A percentile compares a stretch with the other conserved stretches of the same genome.
Evolutionary conservation across 495 filamentous ascomycete genomes (phyloP).

Genomic region (Terfezia boudieri): DNA sequence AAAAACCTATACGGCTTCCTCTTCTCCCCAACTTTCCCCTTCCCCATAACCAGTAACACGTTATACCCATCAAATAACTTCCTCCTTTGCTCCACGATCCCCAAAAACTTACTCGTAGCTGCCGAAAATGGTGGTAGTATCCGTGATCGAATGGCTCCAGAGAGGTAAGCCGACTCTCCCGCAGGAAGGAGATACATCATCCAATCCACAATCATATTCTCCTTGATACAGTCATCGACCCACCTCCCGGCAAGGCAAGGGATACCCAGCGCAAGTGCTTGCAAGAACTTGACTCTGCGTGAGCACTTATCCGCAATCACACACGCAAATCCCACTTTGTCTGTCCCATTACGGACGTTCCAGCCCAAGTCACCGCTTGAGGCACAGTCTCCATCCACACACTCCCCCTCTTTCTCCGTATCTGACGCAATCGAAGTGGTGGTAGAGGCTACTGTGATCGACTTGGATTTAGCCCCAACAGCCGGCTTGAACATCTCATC

Average conservation of each 20-base stretch:
- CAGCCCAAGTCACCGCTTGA: constrained; percentile 6
- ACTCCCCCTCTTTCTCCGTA: neutral
- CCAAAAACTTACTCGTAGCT: constrained; percentile 29
- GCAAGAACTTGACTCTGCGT: constrained; percentile 82
- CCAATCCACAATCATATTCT: constrained; percentile 43
- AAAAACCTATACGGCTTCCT: constrained; percentile 47
- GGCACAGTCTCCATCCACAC: neutral
- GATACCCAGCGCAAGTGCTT: constrained; percentile 73
- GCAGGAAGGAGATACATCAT: constrained; percentile 64
- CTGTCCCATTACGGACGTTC: constrained; percentile 22
- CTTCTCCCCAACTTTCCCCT: constrained; percentile 32
- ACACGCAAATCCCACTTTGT: constrained; percentile 49
- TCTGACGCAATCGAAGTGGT: neutral
- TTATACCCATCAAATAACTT: constrained; percentile 41
- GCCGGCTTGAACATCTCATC: constrained; percentile 51
- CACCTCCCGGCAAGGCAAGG: constrained; percentile 65
- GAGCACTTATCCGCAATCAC: constrained; percentile 73
- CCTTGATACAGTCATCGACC: constrained; percentile 49
- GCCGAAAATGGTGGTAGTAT: constrained; percentile 38
- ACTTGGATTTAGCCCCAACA: constrained; percentile 14
- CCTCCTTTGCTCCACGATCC: constrained; percentile 33
- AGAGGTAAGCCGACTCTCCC: constrained; percentile 54
- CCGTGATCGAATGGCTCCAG: constrained; percentile 56
- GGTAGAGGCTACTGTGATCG: neutral
- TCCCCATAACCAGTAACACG: constrained; percentile 56